Evolutionary conservation across 495 filamentous ascomycete species (phyloP), one percentile per base, ranked within the genome.

Genomic region (Aspergillus indologenus): DNA sequence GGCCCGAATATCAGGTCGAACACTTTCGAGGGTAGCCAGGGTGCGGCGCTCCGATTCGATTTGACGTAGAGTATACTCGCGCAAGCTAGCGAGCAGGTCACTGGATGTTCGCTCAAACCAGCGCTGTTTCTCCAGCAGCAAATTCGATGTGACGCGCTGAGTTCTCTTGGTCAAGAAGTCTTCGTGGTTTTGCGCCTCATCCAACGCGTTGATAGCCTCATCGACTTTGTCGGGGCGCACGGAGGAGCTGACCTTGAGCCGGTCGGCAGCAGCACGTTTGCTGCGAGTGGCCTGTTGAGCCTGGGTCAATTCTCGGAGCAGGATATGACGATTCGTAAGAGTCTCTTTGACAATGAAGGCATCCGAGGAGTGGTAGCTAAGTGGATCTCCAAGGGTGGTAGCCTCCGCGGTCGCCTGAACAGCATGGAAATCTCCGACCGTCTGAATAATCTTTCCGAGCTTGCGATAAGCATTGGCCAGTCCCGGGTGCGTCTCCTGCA

Each of bases 331-430:
- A 75, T 99, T 99, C 19, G 95, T 99, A 62, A 99, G 83, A 21
- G 93, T 97, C 68, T 99, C 95, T 74, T 99, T 99, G 62, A 99
- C 95, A 67, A 98, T 96, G 69, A 98, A 94, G 22, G 95, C 91
- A 68, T 99, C 94, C 15, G 87, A 87, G 23, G 92, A 96, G 74
- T 99, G 92, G 69, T 99, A 98, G 60, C 89, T 88, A 53, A 99
- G 83, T 7, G 95, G 91, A 65, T 98, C 95, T 48, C 90, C 91
- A 47, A 99, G 81, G 0, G 93, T 97, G 1, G 93, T 96, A 7
- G 95, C 95, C 73, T 99, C 95, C 17, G 90, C 90, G 11, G 95
- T 99, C 31, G 90, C 95, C 75, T 99, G 95, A 9, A 93, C 92
- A n/a, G 93, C 92, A 69, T 98, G 95, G 64, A 84, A 96, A 71